Evolutionary conservation across 140 eudicot genomes (phyloP), one percentile per base, ranked within the genome.

Genomic region (Anethum foeniculum): DNA sequence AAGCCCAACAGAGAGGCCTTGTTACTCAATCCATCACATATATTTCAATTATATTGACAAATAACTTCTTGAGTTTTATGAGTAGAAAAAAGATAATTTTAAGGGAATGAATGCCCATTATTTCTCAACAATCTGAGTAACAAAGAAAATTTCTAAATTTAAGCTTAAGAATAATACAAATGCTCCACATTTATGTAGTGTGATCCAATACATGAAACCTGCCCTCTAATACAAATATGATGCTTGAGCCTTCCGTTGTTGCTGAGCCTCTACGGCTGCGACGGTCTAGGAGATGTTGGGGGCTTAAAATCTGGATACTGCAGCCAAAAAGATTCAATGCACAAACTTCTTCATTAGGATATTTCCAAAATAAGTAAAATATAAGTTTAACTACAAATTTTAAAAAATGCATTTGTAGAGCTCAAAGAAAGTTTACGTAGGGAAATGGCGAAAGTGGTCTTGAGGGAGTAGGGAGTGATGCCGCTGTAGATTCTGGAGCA

Each of bases 391-490:
- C 38, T 34, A 34, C 3, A 34, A 34, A 1, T 34, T 34, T 34
- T 34, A 34, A 1, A 3, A 34, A 34, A 2, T 41, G 36, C 6
- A 4, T 23, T 39, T 23, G 15, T 73, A 73, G 38, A 44, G 78
- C 36, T 74, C 10, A 72, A 75, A 65, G 73, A 19, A 6, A 83
- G 78, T 87, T 90, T 88, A 94, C 98, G 65, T 85, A 82, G 23
- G 98, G 90, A 83, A 88, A 94, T 49, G 98, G 98, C 65, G 98
- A 94, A 80, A 92, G 98, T 46, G 97, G 82, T 78, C 89, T 93
- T 41, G 90, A 72, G 36, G 83, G 79, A 73, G 71, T 81, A 25
- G 98, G 91, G 56, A 71, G 76, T 25, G 90, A 75, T 84, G 81
- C 91, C 85, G 86, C 87, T 87, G 86, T 71, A 76, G 83, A 92